Evolutionary conservation across 768 basidiomycete species (phyloP).

Genomic region (Tylopilus plumbeoviolaceoides): DNA sequence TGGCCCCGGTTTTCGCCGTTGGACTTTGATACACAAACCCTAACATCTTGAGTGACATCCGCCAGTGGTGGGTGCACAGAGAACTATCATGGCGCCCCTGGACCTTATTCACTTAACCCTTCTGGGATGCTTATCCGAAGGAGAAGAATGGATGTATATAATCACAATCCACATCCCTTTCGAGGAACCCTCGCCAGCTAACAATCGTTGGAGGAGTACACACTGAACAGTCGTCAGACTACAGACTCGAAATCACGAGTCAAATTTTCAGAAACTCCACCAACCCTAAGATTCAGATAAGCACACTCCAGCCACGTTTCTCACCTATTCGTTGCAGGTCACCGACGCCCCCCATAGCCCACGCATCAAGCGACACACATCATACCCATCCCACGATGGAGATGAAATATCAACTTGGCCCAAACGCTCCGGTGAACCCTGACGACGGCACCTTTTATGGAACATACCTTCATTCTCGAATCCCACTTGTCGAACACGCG

Average conservation of each 20-base stretch:
- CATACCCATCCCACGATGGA: no score
- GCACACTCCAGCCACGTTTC: background rate
- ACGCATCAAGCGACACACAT: background rate
- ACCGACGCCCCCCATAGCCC: background rate
- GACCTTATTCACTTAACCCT: background rate
- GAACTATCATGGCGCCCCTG: background rate
- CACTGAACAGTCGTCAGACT: no score
- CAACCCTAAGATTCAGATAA: no score
- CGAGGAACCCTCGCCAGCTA: background rate
- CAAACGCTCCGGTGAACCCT: background rate
- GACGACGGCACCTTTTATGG: background rate
- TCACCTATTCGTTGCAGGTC: background rate
- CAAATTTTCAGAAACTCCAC: no score
- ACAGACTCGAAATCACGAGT: no score
- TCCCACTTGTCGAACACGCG: background rate
- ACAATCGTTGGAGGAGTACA: background rate
- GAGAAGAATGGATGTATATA: background rate
- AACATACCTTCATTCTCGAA: background rate
- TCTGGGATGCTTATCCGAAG: background rate
- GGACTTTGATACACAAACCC: background rate
- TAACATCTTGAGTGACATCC: background rate
- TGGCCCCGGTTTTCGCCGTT: background rate
- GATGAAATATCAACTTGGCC: background rate
- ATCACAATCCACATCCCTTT: background rate
- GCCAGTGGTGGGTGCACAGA: background rate